Evolutionary conservation across 495 filamentous ascomycete species (phyloP), one percentile per base, ranked within the genome.

Genomic region (Penicillium longicatenatum): DNA sequence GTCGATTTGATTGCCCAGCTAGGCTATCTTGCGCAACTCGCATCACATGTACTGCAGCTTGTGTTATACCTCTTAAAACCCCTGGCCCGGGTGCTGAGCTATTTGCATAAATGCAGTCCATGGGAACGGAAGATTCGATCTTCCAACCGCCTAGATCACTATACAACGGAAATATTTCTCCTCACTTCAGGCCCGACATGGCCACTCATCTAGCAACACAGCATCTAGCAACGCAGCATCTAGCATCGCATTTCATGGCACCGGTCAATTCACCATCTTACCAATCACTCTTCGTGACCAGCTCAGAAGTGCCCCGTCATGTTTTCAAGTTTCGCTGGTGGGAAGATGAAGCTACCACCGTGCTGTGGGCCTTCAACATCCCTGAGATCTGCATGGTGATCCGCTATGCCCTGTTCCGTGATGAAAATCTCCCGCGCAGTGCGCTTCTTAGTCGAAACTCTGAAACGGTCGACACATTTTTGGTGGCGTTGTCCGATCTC

Each of bases 321-420:
- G 63, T 50, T 20, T 45, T 65, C 4, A 20, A 61, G 0, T 77
- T 73, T 46, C 70, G 69, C 41, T 79, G 73, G 72, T 79, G 76
- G 76, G 76, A 77, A 51, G 76, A 76, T 42, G 75, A 79, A 46
- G 73, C 74, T 0, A 67, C 62, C 0, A 70, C 75, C 0, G 60
- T 75, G 6, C 65, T 79, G 22, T 79, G 75, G 75, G 71, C 72
- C 4, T 79, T 77, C 29, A 73, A 79, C 29, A 61, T 72, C 17
- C 62, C 68, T 2, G 69, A 75, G 26, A 71, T 79, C 46, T 67
- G 70, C 19, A 68, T 68, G 31, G 68, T 73, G 1, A 77, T 77
- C 33, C 73, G 72, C 16, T 79, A 66, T 45, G 66, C 70, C 12
- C 68, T 79, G 1, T 77, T 73, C 52, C 60, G 51, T 1, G 70